Base-by-base conservation (phyloP, 805 yeast species). In the Yarrowia yakushimensis region DNA sequence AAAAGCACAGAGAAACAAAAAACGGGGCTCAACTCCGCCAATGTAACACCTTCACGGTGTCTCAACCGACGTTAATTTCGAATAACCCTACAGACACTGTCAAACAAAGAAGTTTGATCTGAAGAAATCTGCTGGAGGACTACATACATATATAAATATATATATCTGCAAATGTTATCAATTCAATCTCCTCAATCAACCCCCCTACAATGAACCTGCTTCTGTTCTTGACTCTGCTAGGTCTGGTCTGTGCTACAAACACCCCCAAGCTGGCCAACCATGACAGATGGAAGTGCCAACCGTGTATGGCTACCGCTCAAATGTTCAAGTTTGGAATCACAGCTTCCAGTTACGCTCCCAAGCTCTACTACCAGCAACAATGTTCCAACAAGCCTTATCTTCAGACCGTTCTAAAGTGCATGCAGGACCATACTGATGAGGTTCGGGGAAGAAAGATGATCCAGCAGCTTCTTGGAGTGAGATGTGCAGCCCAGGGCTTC, bases 291-390 rank as follows among this genome's bases (percentile, higher is more conserved):
- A 52, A 52, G 22, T 34, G 43, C 33, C 59, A 25, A 4, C 59
- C 59, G 3, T 52, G 59, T 52, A 25, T 52, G 12, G 59, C 43
- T 11, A 22, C 20, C 3, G 59, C 59, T 7, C 43, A 52, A 22
- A 36, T 12, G 33, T 52, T 52, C 59, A 52, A 52, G 33, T 52
- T 52, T 52, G 59, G 59, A 3, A 52, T 52, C n/a, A 52, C 59
- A 11, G 59, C 43, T 5, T 36, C 59, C 2, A 4, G 59, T 2
- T 34, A 36, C 37, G 17, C 36, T 8, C 42, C 42, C 8, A 17
- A 50, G 31, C 57, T 34, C 12, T 52, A 34, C 43, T 52, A 52
- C 33, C 22, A 52, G 22, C 59, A 52, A 8, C 59, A 52, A 18
- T 52, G 59, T 31, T 17, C 34, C 17, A 52, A 52, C 59, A 25